Conservation (phyloP, 2,329 filamentous ascomycete genomes). For the Fusarium proliferatum region DNA sequence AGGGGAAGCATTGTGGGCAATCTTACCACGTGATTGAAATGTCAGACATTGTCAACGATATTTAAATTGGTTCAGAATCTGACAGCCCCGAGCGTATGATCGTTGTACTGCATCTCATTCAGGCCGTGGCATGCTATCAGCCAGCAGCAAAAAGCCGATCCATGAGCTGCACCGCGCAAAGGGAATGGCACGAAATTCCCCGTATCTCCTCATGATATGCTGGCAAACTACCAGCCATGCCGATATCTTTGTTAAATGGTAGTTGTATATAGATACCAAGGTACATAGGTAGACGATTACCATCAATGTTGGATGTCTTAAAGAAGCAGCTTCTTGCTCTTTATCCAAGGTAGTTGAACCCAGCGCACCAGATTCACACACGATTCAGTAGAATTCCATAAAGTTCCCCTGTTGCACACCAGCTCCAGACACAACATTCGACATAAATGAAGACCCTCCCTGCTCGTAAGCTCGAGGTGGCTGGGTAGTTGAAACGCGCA, state of each 20-base stretch:
- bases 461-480: not conserved
- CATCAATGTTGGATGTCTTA: not conserved
- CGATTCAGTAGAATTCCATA: not conserved
- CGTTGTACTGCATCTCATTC: no score
- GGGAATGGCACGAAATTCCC: not conserved
- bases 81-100: fast-evolving
- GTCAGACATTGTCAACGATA: fast-evolving
- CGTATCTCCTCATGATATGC: not conserved
- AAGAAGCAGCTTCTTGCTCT: not conserved
- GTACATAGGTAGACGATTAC: fast-evolving
- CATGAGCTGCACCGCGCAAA: fast-evolving
- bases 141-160: no score
- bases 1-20: not conserved
- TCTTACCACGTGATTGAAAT: not conserved
- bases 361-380: fast-evolving
- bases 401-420: not conserved
- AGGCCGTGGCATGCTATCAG: not conserved
- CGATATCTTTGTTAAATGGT: fast-evolving
- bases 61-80: fast-evolving
- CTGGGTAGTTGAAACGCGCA: not conserved
- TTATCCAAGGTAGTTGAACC: fast-evolving
- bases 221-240: fast-evolving
- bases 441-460: not conserved
- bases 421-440: not conserved
- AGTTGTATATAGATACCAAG: fast-evolving